These are phyloP conservation scores for Candida coleopterorum DNA, from an alignment of 805 yeast genomes.

Conservation along the genomic window DNA sequence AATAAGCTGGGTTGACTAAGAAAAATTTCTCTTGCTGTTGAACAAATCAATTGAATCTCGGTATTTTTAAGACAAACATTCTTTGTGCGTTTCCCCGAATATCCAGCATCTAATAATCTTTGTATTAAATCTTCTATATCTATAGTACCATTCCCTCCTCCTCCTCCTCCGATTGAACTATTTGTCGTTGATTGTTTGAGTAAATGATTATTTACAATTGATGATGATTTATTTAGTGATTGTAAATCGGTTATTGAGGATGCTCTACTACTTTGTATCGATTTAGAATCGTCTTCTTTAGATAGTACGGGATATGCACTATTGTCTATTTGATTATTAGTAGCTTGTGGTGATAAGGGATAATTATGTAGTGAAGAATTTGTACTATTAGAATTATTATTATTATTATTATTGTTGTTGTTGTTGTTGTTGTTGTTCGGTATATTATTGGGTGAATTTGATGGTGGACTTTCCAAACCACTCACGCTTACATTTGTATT, in stretches of 20 bases:
- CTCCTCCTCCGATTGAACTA: constrained; percentile 5
- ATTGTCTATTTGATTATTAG: neutral
- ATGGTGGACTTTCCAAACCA: constrained; percentile 5
- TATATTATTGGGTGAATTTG: constrained; percentile 6
- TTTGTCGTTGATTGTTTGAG: constrained; percentile 8
- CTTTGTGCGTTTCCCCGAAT: constrained; percentile 89
- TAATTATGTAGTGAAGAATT: constrained; percentile 12
- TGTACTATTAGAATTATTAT: no score
- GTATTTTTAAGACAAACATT: constrained; percentile 80
- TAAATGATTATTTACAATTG: constrained; percentile 8
- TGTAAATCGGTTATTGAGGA: constrained; percentile 8
- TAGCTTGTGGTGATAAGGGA: constrained; percentile 7
- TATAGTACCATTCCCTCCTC: constrained; percentile 12
- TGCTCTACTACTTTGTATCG: constrained; percentile 11
- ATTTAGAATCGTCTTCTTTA: constrained; percentile 8
- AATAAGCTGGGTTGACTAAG: constrained; percentile 84
- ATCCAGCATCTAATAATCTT: constrained; percentile 90
- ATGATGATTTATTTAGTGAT: constrained; percentile 12
- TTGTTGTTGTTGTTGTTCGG: no score
- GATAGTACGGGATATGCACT: constrained; percentile 3
- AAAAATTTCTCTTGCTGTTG: constrained; percentile 83
- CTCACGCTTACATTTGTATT: constrained; percentile 7
- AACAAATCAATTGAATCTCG: constrained; percentile 86
- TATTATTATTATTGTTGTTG: constrained; percentile 5
- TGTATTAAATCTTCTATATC: constrained; percentile 88